Base-by-base conservation (phyloP, 2,329 filamentous ascomycete genomes). In the Polytolypa hystricis region DNA sequence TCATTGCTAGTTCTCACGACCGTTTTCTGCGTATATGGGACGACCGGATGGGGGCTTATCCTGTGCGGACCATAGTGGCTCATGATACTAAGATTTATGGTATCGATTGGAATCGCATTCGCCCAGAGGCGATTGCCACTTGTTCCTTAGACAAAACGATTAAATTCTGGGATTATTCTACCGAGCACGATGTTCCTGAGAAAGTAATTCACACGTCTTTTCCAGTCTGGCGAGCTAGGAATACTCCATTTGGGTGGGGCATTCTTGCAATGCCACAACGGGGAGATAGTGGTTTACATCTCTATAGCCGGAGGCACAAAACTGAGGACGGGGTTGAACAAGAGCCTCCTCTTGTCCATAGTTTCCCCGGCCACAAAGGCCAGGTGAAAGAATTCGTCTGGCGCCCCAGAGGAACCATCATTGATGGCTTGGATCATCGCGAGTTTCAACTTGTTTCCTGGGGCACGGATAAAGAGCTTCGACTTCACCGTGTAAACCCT, bases 11-110 rank as follows among this genome's bases (percentile, higher is more conserved):
- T 19, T 85, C 87, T 8, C 89, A 95, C 61, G 86, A 94, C 58
- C 78, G 79, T 33, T 85, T 78, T 63, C 67, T 95, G 29, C 81
- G 84, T 42, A 84, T 95, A 35, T 95, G 87, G 87, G 87, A 95
- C 57, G 79, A 83, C 52, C 73, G 87, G 33, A 83, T 81, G 52
- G 77, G 85, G 1, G 80, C 81, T 3, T 71, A 77, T 40, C 86
- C 87, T 4, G 62, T 95, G 29, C 79, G 78, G 42, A 89, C 84
- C 11, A 93, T 95, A 43, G 78, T 79, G 52, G 89, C 87, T 0
- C 87, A 95, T 51, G 77, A 75, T 20, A 94, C 86, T 25, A 95
- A 94, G 60, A 94, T 95, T 41, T 95, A 95, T 54, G 89, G 89
- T 18, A 69, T 95, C 21, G 89, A 95, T 59, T 95, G 89, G 89